phyloP scores from a whole-genome alignment of 2,329 filamentous ascomycete genomes.

The Calonectria naviculata region DNA sequence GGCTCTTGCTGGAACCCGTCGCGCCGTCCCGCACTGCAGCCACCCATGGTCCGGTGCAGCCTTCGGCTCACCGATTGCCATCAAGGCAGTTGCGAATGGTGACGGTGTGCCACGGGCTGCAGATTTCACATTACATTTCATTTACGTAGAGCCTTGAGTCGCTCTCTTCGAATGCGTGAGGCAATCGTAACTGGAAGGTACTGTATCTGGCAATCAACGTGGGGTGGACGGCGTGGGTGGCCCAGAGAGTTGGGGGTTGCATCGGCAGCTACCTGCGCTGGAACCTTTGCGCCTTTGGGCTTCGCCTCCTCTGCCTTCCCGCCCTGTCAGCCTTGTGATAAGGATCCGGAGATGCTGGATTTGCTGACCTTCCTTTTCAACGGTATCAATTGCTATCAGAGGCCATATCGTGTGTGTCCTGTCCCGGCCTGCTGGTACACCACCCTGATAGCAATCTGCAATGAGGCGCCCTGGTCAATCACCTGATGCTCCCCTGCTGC shows the following conservation, averaged over 20 bases:
- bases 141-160: neutral
- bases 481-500: constrained; percentile 23
- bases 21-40: constrained; percentile 13
- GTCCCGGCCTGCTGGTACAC: constrained; percentile 1
- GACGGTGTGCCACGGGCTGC: constrained; percentile 8
- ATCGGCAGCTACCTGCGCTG: neutral
- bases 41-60: neutral
- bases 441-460: constrained; percentile 7
- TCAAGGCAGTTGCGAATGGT: constrained; percentile 11
- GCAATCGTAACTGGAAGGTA: constrained; percentile 14
- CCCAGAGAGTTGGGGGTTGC: constrained; percentile 8
- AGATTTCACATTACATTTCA: constrained; percentile 1
- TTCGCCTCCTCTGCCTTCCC: neutral
- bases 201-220: constrained; percentile 21
- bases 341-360: constrained; percentile 1
- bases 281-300: constrained; percentile 2
- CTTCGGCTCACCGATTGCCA: neutral
- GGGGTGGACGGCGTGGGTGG: constrained; percentile 26
- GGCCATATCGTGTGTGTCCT: neutral
- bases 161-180: constrained; percentile 11
- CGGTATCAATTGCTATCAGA: neutral
- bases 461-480: constrained; percentile 9
- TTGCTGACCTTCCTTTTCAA: constrained; percentile 7
- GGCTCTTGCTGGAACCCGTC: constrained; percentile 9
- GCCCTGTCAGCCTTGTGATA: constrained; percentile 17